phyloP scores from a whole-genome alignment of 306 rosid species.

The Mimosa pudica region DNA sequence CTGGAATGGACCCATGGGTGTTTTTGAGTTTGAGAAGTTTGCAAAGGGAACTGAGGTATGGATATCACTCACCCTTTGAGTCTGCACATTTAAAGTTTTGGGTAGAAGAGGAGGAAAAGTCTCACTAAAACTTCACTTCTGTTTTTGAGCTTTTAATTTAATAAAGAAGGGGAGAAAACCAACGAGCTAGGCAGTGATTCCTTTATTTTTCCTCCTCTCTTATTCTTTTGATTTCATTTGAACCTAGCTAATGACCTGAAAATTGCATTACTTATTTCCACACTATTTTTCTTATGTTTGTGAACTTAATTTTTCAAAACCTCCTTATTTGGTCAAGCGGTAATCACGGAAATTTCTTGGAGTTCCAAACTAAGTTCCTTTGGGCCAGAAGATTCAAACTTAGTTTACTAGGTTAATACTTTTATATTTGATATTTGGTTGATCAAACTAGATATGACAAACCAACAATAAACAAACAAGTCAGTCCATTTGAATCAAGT shows the following conservation, averaged over 20 bases:
- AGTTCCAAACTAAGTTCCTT: neutral
- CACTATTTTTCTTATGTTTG: neutral
- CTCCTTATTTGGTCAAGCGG: neutral
- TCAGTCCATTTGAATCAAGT: neutral
- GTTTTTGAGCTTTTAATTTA: neutral
- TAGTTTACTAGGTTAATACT: neutral
- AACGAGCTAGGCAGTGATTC: neutral
- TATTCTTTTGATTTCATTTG: neutral
- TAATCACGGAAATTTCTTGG: neutral
- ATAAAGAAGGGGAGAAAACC: neutral
- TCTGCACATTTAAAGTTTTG: neutral
- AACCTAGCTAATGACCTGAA: neutral
- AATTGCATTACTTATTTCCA: neutral
- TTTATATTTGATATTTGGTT: neutral
- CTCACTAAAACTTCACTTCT: neutral
- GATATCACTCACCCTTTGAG: neutral
- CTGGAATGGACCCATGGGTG: slow-evolving; percentile 89
- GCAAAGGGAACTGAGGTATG: slow-evolving; percentile 75
- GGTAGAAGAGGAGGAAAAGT: neutral
- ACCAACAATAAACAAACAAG: neutral
- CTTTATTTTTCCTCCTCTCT: neutral
- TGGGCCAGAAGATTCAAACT: too few relatives aligned
- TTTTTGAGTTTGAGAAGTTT: slow-evolving; percentile 72
- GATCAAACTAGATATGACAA: neutral
- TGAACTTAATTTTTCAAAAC: neutral